Percentiles rank a stretch among this genome's conserved stretches.
Evolutionary conservation across 31 red algal genomes (phyloP).

Genomic region (Odonthalia washingtoniensis): DNA sequence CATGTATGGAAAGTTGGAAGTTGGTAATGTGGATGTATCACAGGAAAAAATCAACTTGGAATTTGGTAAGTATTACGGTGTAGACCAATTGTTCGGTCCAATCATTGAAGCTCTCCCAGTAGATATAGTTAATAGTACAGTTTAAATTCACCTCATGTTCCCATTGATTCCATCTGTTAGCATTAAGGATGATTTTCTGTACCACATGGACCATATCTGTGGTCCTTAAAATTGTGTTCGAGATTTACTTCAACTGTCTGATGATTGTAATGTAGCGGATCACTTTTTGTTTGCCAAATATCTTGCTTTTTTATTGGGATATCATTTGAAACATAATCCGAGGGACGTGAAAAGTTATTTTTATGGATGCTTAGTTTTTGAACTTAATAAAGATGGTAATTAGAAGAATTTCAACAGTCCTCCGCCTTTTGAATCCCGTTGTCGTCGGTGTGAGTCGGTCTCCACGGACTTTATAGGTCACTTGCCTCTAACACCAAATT

Average conservation of each 20-base stretch:
- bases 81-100: not conserved
- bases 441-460: not conserved
- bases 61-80: not conserved
- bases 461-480: constrained; percentile 30
- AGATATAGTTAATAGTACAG: not conserved
- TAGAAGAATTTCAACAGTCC: not conserved
- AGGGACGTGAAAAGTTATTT: constrained; percentile 3
- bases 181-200: not conserved
- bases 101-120: too few relatives aligned
- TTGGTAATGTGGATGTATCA: not conserved
- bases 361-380: constrained; percentile 11
- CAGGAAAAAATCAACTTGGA: not conserved
- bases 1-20: not conserved
- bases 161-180: not conserved
- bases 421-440: not conserved
- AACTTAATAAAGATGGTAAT: not conserved
- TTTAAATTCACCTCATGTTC: not conserved
- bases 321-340: constrained; percentile 35
- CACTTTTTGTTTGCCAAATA: constrained; percentile 45
- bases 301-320: not conserved
- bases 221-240: not conserved
- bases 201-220: not conserved
- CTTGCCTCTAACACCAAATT: not conserved
- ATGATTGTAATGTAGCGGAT: constrained; percentile 9
- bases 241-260: constrained; percentile 21